Evolutionary conservation across 306 rosid species (phyloP).

Genomic region (Quillaja saponaria): DNA sequence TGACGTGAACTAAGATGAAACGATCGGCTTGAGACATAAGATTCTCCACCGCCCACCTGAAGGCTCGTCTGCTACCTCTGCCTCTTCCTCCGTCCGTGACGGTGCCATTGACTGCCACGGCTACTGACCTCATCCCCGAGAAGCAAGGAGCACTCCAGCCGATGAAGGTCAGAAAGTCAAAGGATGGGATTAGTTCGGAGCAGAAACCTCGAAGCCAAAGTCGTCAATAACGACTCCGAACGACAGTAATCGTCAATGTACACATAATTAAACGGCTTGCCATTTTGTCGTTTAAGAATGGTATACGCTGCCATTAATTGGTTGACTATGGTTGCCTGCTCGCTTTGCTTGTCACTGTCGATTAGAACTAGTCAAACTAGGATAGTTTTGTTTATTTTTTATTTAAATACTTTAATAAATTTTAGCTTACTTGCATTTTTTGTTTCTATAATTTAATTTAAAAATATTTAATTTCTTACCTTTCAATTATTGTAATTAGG

Average conservation of each 20-base stretch:
- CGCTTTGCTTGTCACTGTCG: too few relatives aligned
- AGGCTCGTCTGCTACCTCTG: slow-evolving; percentile 74
- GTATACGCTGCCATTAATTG: too few relatives aligned
- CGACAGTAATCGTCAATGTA: neutral
- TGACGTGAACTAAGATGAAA: slow-evolving; percentile 78
- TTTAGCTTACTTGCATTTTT: too few relatives aligned
- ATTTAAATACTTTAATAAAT: too few relatives aligned
- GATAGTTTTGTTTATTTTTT: too few relatives aligned
- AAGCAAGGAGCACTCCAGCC: neutral
- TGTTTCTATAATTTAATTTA: too few relatives aligned
- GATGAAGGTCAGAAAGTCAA: neutral
- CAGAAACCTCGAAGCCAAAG: neutral
- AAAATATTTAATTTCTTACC: too few relatives aligned
- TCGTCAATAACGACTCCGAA: neutral
- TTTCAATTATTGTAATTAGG: too few relatives aligned
- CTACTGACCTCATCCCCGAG: slow-evolving; percentile 52
- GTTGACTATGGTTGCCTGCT: too few relatives aligned
- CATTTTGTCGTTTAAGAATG: too few relatives aligned
- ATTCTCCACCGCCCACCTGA: slow-evolving; percentile 76
- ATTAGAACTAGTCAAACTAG: too few relatives aligned
- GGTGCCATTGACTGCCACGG: slow-evolving; percentile 65
- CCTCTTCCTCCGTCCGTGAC: slow-evolving; percentile 29
- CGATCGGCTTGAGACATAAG: slow-evolving; percentile 67
- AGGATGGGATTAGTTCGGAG: neutral
- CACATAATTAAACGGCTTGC: too few relatives aligned